phyloP scores from a whole-genome alignment of 2,329 filamentous ascomycete genomes.

The Claviceps sp. region DNA sequence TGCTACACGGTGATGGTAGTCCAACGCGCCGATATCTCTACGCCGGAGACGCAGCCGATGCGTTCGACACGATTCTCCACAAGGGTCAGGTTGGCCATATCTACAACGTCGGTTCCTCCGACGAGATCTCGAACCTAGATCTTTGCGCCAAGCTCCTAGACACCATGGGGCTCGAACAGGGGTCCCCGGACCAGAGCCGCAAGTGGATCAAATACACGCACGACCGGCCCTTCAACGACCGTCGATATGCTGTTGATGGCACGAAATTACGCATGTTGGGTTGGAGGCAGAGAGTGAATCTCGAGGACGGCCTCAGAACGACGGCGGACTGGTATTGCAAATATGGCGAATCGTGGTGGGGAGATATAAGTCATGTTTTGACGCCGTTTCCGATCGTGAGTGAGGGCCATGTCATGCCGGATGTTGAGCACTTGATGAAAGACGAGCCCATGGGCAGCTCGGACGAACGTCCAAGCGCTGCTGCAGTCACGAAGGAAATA shows the following conservation, averaged over 20 bases:
- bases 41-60: slow-evolving; percentile 66
- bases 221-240: slow-evolving; percentile 69
- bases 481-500: slow-evolving; percentile 6
- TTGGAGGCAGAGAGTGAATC: slow-evolving; percentile 54
- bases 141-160: slow-evolving; percentile 53
- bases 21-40: slow-evolving; percentile 66
- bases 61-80: slow-evolving; percentile 74
- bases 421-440: slow-evolving; percentile 23
- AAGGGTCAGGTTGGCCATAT: slow-evolving; percentile 60
- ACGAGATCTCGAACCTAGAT: slow-evolving; percentile 63
- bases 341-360: slow-evolving; percentile 59
- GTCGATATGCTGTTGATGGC: slow-evolving; percentile 58
- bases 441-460: slow-evolving; percentile 19
- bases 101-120: slow-evolving; percentile 70
- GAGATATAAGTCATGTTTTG: slow-evolving; percentile 54
- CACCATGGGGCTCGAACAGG: slow-evolving; percentile 43
- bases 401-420: slow-evolving; percentile 40
- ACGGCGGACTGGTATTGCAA: slow-evolving; percentile 59
- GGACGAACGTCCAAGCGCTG: slow-evolving; percentile 7
- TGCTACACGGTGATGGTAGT: slow-evolving; percentile 64
- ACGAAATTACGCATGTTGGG: slow-evolving; percentile 53
- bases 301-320: slow-evolving; percentile 47
- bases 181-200: slow-evolving; percentile 37
- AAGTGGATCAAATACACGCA: slow-evolving; percentile 62
- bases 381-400: slow-evolving; percentile 53